Evolutionary conservation across 2,329 filamentous ascomycete species (phyloP).

Genomic region (Cladophialophora immunda): DNA sequence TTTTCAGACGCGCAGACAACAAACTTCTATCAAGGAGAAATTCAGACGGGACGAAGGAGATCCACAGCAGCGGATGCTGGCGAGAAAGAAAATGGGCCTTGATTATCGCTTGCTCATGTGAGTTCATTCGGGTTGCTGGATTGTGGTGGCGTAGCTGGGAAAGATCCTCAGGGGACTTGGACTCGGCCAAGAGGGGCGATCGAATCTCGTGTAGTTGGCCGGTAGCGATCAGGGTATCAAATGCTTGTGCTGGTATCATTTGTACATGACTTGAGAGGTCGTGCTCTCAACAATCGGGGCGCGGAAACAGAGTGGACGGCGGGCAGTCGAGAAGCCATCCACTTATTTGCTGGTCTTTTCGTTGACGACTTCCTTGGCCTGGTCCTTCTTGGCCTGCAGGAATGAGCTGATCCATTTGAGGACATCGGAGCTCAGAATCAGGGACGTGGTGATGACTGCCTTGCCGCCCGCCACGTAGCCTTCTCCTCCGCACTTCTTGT

Average conservation of each 20-base stretch:
- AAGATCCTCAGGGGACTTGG: not conserved
- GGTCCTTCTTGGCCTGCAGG: constrained; percentile 69
- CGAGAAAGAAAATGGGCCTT: not conserved
- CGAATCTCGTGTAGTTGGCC: not conserved
- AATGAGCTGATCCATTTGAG: constrained; percentile 68
- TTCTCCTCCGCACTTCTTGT: constrained; percentile 60
- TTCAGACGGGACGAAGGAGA: not conserved
- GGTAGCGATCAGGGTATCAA: constrained; percentile 24
- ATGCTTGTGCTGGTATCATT: constrained; percentile 16
- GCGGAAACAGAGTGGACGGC: not conserved
- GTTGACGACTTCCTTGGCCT: constrained; percentile 60
- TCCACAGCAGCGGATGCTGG: not conserved
- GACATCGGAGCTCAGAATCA: constrained; percentile 73
- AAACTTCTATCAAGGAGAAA: constrained; percentile 2
- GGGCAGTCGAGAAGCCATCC: not conserved
- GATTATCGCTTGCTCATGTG: constrained; percentile 7
- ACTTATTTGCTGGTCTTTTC: constrained; percentile 37
- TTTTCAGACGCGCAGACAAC: constrained; percentile 1
- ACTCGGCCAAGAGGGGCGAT: not conserved
- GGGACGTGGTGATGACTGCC: constrained; percentile 72
- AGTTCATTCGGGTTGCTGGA: constrained; percentile 1
- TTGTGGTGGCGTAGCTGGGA: not conserved
- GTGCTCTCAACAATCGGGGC: not conserved
- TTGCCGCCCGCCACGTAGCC: constrained; percentile 73
- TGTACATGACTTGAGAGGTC: constrained; percentile 20